Conservation (phyloP, 208 protist species). For the Leishmania gerbilli region DNA sequence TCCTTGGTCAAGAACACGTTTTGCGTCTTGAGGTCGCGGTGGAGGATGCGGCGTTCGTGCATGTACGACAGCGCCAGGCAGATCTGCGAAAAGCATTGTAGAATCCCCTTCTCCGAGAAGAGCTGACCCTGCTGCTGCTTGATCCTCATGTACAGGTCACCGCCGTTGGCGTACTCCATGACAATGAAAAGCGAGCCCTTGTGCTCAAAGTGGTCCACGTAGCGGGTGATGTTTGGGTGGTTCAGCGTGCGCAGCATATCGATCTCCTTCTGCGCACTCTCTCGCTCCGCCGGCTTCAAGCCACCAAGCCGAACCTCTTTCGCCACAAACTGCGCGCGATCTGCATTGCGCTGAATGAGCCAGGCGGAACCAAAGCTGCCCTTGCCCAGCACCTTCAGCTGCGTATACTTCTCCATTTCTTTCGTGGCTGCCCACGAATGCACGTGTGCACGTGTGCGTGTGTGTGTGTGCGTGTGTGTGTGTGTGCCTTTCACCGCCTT, state of each 20-base stretch:
- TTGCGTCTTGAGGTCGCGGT: constrained; percentile 92
- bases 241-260: constrained; percentile 84
- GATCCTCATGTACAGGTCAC: constrained; percentile 87
- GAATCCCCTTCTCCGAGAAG: constrained; percentile 77
- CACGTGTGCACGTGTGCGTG: neutral
- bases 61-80: constrained; percentile 83
- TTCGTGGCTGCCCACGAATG: neutral
- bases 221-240: constrained; percentile 92
- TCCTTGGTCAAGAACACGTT: constrained; percentile 91
- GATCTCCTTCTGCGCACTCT: constrained; percentile 90
- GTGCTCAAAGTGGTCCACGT: constrained; percentile 88
- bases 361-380: constrained; percentile 92
- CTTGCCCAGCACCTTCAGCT: constrained; percentile 89
- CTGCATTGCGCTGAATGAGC: constrained; percentile 84
- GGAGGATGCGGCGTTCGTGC: constrained; percentile 87
- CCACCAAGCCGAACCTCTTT: constrained; percentile 86
- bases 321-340: constrained; percentile 84
- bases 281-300: constrained; percentile 79
- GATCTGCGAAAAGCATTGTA: constrained; percentile 88
- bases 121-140: constrained; percentile 68
- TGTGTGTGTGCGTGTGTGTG: neutral
- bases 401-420: constrained; percentile 84
- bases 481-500: neutral
- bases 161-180: constrained; percentile 94
- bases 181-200: constrained; percentile 87